Evolutionary conservation across 305 asterid genomes (phyloP).

Genomic region (Ruellia speciosa): DNA sequence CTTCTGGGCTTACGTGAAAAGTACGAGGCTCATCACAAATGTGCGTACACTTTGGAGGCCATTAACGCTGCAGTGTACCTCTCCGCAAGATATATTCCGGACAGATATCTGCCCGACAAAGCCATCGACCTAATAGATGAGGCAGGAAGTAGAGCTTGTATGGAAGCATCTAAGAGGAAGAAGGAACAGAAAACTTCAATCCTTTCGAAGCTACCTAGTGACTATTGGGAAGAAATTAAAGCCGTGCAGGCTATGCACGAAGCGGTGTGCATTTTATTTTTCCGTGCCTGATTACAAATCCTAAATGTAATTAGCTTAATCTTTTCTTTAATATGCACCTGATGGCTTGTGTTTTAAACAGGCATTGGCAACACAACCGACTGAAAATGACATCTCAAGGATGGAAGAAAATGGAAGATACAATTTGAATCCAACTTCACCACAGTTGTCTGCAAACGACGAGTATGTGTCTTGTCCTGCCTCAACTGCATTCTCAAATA

Average conservation of each 20-base stretch:
- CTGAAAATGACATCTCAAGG: slow-evolving; percentile 30
- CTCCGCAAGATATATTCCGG: slow-evolving; percentile 81
- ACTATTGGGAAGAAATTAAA: slow-evolving; percentile 89
- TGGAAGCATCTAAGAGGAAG: slow-evolving; percentile 65
- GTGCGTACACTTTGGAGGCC: slow-evolving; percentile 77
- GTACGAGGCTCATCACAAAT: slow-evolving; percentile 83
- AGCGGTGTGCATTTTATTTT: slow-evolving; percentile 33
- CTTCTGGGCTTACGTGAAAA: slow-evolving; percentile 80
- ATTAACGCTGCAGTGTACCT: slow-evolving; percentile 88
- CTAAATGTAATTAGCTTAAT: slow-evolving; percentile 3
- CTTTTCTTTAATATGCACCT: slow-evolving; percentile 22
- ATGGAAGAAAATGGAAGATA: slow-evolving; percentile 33
- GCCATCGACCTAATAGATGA: slow-evolving; percentile 96
- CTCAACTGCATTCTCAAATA: too few species aligned
- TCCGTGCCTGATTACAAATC: slow-evolving; percentile 6
- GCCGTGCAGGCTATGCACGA: slow-evolving; percentile 72
- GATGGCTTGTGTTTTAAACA: slow-evolving; percentile 25
- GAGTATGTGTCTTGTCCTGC: slow-evolving; percentile 44
- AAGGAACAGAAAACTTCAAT: slow-evolving; percentile 62
- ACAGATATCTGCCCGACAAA: slow-evolving; percentile 94
- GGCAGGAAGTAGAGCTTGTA: slow-evolving; percentile 96
- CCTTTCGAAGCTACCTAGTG: slow-evolving; percentile 63
- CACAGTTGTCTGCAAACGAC: slow-evolving; percentile 28
- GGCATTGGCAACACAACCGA: slow-evolving; percentile 41
- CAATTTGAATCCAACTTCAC: slow-evolving; percentile 26